Percentiles rank a stretch among this genome's conserved stretches.
These are phyloP conservation scores for Meripilus lineatus DNA, from an alignment of 1,284 basidiomycete species.

Conservation along the genomic window DNA sequence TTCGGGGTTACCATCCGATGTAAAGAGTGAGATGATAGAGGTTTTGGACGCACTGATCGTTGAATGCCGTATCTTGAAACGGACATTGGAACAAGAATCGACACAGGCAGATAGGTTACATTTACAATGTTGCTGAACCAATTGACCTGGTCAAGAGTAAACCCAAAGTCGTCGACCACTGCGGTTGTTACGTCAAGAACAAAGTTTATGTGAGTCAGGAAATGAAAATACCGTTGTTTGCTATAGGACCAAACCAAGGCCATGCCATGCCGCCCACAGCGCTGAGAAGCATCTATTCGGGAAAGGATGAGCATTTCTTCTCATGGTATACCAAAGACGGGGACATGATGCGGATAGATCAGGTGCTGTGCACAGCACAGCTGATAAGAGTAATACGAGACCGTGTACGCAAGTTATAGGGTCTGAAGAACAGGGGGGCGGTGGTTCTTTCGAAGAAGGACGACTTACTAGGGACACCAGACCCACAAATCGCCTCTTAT, in stretches of 20 bases:
- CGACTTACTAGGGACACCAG: conserved; percentile 52
- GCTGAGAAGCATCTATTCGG: conserved; percentile 51
- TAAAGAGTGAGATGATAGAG: not conserved
- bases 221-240: conserved; percentile 47
- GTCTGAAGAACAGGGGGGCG: too few relatives aligned
- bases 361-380: too few relatives aligned
- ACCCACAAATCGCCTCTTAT: conserved; percentile 63
- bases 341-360: too few relatives aligned
- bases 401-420: too few relatives aligned
- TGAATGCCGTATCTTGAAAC: conserved; percentile 56
- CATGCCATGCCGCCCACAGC: conserved; percentile 57
- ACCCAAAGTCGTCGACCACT: conserved; percentile 58
- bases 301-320: not conserved
- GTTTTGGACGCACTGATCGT: conserved; percentile 42
- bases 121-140: conserved; percentile 72
- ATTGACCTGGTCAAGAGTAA: conserved; percentile 63
- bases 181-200: conserved; percentile 3
- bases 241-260: conserved; percentile 76
- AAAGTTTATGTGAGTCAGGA: not conserved
- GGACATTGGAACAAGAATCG: conserved; percentile 51
- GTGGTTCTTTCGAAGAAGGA: not conserved
- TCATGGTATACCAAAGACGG: not conserved
- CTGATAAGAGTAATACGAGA: too few relatives aligned
- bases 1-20: not conserved
- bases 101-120: conserved; percentile 55